phyloP scores from a whole-genome alignment of 2,329 filamentous ascomycete genomes.

The Exutisphaerella laricina region DNA sequence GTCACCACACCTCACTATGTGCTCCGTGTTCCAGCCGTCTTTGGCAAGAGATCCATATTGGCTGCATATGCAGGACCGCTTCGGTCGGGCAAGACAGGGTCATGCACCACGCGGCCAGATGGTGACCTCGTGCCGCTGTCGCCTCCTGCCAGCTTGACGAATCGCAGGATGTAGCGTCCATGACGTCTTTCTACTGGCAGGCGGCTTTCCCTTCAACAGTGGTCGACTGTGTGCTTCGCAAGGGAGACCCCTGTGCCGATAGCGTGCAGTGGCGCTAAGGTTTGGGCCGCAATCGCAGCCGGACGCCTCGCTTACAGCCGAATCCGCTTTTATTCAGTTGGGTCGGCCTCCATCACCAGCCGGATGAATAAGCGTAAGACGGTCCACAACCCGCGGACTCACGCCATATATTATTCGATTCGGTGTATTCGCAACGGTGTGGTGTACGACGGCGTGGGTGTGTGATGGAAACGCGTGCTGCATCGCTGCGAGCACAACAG shows the following conservation, averaged over 20 bases:
- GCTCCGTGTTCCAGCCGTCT: slow-evolving; percentile 9
- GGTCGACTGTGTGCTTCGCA: slow-evolving; percentile 9
- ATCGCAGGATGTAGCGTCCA: slow-evolving; percentile 8
- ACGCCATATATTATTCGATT: no score
- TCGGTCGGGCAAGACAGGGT: slow-evolving; percentile 9
- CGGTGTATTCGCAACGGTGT: no score
- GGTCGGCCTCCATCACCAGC: no score
- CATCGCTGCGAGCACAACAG: no score
- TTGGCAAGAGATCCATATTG: slow-evolving; percentile 16
- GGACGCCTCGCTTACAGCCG: no score
- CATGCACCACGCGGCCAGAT: slow-evolving; percentile 11
- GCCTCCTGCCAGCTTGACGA: slow-evolving; percentile 12
- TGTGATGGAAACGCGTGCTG: no score
- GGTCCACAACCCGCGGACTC: no score
- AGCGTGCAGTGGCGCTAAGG: slow-evolving; percentile 19
- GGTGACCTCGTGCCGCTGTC: slow-evolving; percentile 7
- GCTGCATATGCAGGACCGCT: slow-evolving; percentile 16
- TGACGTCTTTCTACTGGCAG: slow-evolving; percentile 18
- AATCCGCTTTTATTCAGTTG: no score
- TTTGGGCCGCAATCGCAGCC: slow-evolving; percentile 18
- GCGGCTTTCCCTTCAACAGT: slow-evolving; percentile 15
- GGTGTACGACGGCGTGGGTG: no score
- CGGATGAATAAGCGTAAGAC: no score
- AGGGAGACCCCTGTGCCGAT: slow-evolving; percentile 2
- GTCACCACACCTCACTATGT: not conserved